These are phyloP conservation scores for Penicillium malachiteum DNA, from an alignment of 495 filamentous ascomycete species.

Conservation along the genomic window DNA sequence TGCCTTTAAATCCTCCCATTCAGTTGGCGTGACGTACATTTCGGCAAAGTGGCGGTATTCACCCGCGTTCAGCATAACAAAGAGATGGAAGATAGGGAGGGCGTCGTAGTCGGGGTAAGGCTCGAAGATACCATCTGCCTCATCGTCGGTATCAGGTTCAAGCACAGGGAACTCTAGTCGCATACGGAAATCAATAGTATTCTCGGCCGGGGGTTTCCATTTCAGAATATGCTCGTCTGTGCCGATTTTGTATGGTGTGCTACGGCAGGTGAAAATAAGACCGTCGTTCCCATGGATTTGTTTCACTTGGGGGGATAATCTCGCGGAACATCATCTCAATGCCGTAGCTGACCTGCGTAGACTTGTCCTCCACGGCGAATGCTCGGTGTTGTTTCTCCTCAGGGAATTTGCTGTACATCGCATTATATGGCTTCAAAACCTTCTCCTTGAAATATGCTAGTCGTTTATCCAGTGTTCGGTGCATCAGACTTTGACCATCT, in stretches of 20 bases:
- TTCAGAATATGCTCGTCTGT: constrained; percentile 93
- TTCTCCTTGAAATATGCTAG: constrained; percentile 80
- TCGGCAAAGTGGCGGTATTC: constrained; percentile 62
- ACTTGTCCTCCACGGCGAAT: constrained; percentile 82
- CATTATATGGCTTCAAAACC: constrained; percentile 76
- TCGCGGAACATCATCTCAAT: constrained; percentile 88
- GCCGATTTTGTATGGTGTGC: constrained; percentile 78
- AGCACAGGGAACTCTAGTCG: constrained; percentile 70
- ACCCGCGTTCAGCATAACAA: constrained; percentile 53
- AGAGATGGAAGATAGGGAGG: constrained; percentile 58
- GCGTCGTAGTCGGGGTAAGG: constrained; percentile 59
- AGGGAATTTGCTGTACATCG: constrained; percentile 65
- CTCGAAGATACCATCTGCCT: constrained; percentile 56
- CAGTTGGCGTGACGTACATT: constrained; percentile 66
- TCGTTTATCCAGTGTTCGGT: constrained; percentile 80
- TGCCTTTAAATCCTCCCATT: constrained; percentile 82
- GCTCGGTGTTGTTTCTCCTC: constrained; percentile 66
- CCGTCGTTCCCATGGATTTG: constrained; percentile 86
- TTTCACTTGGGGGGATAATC: constrained; percentile 74
- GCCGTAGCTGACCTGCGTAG: constrained; percentile 82
- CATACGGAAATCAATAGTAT: constrained; percentile 88
- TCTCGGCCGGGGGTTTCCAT: constrained; percentile 93
- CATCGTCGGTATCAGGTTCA: constrained; percentile 67
- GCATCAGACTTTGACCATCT: constrained; percentile 72
- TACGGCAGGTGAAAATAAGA: constrained; percentile 91